These are phyloP conservation scores for Geotrichum bryndzae DNA, from an alignment of 1,139 yeast genomes.

Conservation along the genomic window DNA sequence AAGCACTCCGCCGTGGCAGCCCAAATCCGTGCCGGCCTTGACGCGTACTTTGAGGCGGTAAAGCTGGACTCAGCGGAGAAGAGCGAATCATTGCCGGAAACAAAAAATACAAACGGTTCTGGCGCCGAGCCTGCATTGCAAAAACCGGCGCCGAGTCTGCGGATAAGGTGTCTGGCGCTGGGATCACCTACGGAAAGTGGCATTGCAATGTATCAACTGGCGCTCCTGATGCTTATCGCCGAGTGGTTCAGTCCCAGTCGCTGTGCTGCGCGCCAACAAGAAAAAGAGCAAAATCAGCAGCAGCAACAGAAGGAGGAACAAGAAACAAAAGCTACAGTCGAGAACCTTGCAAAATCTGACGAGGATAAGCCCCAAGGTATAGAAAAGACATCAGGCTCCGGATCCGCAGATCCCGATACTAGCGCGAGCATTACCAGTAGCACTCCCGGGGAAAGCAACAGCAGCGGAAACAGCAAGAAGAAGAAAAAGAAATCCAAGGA, in stretches of 20 bases:
- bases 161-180: slow-evolving; percentile 62
- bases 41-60: background rate
- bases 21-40: background rate
- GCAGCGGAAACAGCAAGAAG: background rate
- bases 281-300: no score
- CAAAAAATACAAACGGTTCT: background rate
- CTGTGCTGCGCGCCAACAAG: background rate
- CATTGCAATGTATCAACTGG: slow-evolving; percentile 61
- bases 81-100: background rate
- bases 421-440: background rate
- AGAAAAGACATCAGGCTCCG: background rate
- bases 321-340: background rate
- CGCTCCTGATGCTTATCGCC: slow-evolving; percentile 44
- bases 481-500: background rate
- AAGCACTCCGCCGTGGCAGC: background rate
- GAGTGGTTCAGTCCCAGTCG: slow-evolving; percentile 13
- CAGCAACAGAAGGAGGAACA: background rate
- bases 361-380: background rate
- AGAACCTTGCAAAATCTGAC: background rate
- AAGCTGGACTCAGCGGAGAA: background rate
- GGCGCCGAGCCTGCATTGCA: background rate
- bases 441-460: background rate
- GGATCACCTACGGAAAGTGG: slow-evolving; percentile 58
- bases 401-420: background rate
- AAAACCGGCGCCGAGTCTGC: background rate